Base-by-base conservation (phyloP, 73 alveolate species). In the Paramecium octaurelia region DNA sequence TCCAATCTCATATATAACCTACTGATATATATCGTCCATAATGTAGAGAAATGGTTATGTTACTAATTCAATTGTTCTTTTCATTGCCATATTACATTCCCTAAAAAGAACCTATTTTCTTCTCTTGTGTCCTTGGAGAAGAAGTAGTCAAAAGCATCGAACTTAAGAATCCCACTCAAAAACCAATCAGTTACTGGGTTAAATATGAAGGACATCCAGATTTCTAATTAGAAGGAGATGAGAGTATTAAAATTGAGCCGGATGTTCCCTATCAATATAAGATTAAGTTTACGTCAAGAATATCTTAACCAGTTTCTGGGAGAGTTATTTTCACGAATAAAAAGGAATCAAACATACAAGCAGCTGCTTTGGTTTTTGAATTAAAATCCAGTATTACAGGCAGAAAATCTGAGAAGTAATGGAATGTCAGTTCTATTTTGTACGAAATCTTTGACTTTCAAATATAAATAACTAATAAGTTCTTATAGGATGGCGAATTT, bases 341-440 rank as follows among this genome's bases (percentile, higher is more conserved):
- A 94, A 95, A 96, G 40, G 99, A 98, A 57, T 97, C 99, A 92
- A 96, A 96, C 71, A 96, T 96, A 10, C 97, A 97, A 90, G 99
- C 99, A 6, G 99, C 99, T 4, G 99, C 99, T 5, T 95, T 98
- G 92, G 99, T 98, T 35, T 98, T 97, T 92, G 99, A 98, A 88
- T 90, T 98, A 80, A 93, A 95, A 34, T 97, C 99, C 14, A 97
- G 97, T 89, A 98, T 98, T 1, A 96, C 97, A 31, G 98, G 98
- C 8, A 95, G 99, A 91, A 97, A 97, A 95, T 96, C 96, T 18
- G 94, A 86, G 23, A 50, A 98, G 58, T 86, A 95, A 54, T 98
- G 97, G 92, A 97, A 94, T 44, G 90, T 97, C 4, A 92, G 93
- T 40, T 95, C 97, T 18, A 60, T 90, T 0, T 93, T 93, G 9